These are phyloP conservation scores for Apiotrichum akiyoshidainum DNA, from an alignment of 1,284 basidiomycete genomes.

Conservation along the genomic window DNA sequence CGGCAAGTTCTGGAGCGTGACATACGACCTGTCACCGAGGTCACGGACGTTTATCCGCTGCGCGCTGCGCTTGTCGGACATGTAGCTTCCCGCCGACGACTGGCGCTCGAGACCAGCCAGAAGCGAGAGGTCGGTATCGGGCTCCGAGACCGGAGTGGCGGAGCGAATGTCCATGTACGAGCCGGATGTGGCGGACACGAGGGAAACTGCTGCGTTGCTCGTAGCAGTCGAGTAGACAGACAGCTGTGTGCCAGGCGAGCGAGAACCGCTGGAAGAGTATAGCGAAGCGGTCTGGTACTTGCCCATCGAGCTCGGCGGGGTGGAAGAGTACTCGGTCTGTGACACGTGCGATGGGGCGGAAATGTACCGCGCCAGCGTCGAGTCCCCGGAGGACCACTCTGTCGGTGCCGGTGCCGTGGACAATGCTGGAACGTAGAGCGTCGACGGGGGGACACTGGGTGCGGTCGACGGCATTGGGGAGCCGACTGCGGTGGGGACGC, in stretches of 20 bases:
- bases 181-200: not conserved
- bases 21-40: not conserved
- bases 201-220: not conserved
- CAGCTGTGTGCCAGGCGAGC: not conserved
- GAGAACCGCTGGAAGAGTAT: not conserved
- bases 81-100: constrained; percentile 24
- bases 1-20: not conserved
- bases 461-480: not conserved
- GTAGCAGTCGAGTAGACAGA: not conserved
- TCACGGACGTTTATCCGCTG: not conserved
- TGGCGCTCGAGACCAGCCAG: constrained; percentile 40
- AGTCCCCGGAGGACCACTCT: not conserved
- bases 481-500: not conserved
- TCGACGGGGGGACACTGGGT: not conserved
- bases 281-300: not conserved
- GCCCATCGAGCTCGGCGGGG: constrained; percentile 1
- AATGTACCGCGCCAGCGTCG: not conserved
- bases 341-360: not conserved
- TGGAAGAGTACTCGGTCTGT: not conserved
- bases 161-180: constrained; percentile 1
- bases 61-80: not conserved
- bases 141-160: constrained; percentile 39
- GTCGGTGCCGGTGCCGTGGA: not conserved
- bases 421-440: not conserved
- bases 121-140: constrained; percentile 33